phyloP scores from a whole-genome alignment of 192 early-diverging fungal species.

The Backusella australiensis region DNA sequence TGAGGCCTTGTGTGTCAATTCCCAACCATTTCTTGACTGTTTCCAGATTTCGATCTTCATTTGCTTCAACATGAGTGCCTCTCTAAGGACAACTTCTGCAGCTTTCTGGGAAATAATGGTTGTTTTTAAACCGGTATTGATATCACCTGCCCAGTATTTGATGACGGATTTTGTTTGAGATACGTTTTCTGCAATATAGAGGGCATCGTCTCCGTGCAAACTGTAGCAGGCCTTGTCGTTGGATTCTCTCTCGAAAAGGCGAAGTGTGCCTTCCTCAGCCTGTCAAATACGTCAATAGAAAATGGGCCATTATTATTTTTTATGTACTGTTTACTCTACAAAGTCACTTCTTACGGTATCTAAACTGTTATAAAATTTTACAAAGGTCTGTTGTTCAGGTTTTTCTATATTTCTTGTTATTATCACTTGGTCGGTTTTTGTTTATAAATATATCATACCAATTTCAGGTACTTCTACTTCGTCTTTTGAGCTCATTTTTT shows the following conservation, averaged over 20 bases:
- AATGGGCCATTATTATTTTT: neutral
- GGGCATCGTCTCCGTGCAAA: conserved; percentile 86
- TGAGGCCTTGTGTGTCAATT: conserved; percentile 63
- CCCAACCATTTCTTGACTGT: conserved; percentile 51
- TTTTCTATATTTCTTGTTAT: conserved; percentile 31
- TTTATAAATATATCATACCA: conserved; percentile 4
- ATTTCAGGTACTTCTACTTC: conserved; percentile 15
- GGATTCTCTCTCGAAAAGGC: conserved; percentile 70
- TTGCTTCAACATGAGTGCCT: conserved; percentile 72
- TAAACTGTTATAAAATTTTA: conserved; percentile 47
- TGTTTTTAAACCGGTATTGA: conserved; percentile 61
- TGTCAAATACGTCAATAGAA: conserved; percentile 7
- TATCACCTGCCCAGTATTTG: conserved; percentile 77
- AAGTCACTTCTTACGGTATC: neutral
- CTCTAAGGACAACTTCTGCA: conserved; percentile 76
- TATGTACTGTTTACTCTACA: neutral
- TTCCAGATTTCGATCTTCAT: conserved; percentile 86
- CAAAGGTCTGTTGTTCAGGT: conserved; percentile 53
- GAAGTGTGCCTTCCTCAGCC: conserved; percentile 57
- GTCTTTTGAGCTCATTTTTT: conserved; percentile 2
- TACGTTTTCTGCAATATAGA: conserved; percentile 79
- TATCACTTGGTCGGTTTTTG: neutral
- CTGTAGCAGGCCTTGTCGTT: conserved; percentile 76
- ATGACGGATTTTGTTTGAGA: conserved; percentile 92
- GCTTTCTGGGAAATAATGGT: conserved; percentile 77